Percentiles rank a stretch among this genome's conserved stretches.
phyloP scores from a whole-genome alignment of 2,329 filamentous ascomycete species.

The Lithohypha guttulata region DNA sequence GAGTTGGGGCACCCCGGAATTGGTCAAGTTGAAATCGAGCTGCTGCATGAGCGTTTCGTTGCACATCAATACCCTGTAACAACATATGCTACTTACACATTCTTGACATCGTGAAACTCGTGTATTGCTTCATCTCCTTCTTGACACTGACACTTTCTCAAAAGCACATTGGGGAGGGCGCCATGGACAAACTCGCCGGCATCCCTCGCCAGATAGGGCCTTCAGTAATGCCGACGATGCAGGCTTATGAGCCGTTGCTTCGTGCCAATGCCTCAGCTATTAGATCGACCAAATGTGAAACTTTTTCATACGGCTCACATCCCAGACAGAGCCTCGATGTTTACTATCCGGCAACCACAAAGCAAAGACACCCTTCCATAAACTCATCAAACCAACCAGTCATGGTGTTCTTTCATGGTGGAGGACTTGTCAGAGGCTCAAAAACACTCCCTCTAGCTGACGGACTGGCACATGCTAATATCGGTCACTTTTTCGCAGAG shows the following conservation, averaged over 20 bases:
- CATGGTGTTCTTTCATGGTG: conserved; percentile 34
- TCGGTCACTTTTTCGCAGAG: conserved; percentile 32
- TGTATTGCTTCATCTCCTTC: too few species aligned
- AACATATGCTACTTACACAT: too few species aligned
- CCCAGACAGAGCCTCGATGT: conserved; percentile 31
- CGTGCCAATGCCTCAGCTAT: conserved; percentile 8
- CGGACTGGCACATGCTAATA: conserved; percentile 25
- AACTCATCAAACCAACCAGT: conserved; percentile 28
- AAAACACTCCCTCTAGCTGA: conserved; percentile 25
- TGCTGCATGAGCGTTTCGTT: too few species aligned
- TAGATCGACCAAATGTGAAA: conserved; percentile 8
- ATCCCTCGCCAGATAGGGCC: conserved; percentile 6
- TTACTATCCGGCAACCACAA: conserved; percentile 29
- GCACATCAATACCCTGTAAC: too few species aligned
- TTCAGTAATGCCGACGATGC: conserved; percentile 9
- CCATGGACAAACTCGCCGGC: conserved; percentile 11
- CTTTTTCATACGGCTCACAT: conserved; percentile 26
- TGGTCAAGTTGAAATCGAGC: too few species aligned
- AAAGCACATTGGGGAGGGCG: too few species aligned
- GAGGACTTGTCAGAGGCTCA: conserved; percentile 28
- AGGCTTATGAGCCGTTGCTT: conserved; percentile 12
- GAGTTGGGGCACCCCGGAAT: too few species aligned
- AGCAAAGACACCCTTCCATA: conserved; percentile 21
- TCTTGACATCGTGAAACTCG: too few species aligned
- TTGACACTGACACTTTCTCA: too few species aligned